Percentiles rank a stretch among this genome's conserved stretches.
These are phyloP conservation scores for Panus rudis DNA, from an alignment of 768 basidiomycete genomes.

Conservation along the genomic window DNA sequence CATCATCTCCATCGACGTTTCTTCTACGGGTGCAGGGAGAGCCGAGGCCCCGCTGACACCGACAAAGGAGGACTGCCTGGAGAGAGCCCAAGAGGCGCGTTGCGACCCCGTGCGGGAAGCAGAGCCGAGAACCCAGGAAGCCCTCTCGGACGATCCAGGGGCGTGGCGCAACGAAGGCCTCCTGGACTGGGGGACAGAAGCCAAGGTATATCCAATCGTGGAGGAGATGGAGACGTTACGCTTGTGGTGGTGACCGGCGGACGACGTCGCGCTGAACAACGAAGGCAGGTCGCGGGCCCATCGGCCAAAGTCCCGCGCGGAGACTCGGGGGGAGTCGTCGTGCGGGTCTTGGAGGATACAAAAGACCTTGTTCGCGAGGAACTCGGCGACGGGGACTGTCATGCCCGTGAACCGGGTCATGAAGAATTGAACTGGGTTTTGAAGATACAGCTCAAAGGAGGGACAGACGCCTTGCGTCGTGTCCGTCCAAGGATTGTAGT, in stretches of 20 bases:
- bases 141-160: constrained; percentile 33
- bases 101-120: constrained; percentile 33
- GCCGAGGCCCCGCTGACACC: constrained; percentile 18
- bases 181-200: constrained; percentile 58
- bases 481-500: constrained; percentile 97
- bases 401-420: constrained; percentile 86
- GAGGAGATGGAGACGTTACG: constrained; percentile 57
- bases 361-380: constrained; percentile 80
- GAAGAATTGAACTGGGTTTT: constrained; percentile 79
- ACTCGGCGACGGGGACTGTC: constrained; percentile 80
- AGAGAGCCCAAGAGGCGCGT: constrained; percentile 48
- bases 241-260: constrained; percentile 37
- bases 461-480: constrained; percentile 74
- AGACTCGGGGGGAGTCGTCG: constrained; percentile 56
- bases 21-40: constrained; percentile 3
- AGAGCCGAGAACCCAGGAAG: constrained; percentile 18
- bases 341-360: constrained; percentile 63
- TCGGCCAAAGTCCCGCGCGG: constrained; percentile 75
- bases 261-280: constrained; percentile 43
- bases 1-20: constrained; percentile 10
- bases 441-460: constrained; percentile 77
- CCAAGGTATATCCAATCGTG: constrained; percentile 39
- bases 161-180: constrained; percentile 66
- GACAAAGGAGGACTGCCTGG: constrained; percentile 59
- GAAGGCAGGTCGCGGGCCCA: constrained; percentile 84